Evolutionary conservation across 1,284 basidiomycete genomes (phyloP), one percentile per base, ranked within the genome.

Genomic region (Microbotryum lychnidis-dioicae): DNA sequence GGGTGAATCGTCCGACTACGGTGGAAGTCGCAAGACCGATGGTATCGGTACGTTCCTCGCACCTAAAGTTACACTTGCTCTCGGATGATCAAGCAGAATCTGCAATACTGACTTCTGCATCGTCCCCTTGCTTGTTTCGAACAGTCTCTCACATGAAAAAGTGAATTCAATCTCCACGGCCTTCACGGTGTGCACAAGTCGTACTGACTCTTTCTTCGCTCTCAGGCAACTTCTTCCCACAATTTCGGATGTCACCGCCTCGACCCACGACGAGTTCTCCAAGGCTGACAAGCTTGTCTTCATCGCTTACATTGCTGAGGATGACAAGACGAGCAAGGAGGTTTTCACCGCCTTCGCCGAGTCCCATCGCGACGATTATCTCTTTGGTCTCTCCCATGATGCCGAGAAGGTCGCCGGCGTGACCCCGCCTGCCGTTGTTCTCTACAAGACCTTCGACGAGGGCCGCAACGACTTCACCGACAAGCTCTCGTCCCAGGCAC

Each of bases 381-480:
- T 97, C 61, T 98, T 98, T 71, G 96, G 96, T 77, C 75, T 89
- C 58, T 81, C 85, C 59, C 85, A 85, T 55, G 89, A 92, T 73
- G 76, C 82, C 42, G 82, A 69, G 53, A 66, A 81, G 20, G 83
- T 83, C 62, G 84, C 85, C 63, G 87, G 85, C 56, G 83, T 91
- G 70, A 80, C 81, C 50, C 79, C 86, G 44, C 93, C 94, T 25
- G 83, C 89, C 55, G 81, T 98, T 65, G 87, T 97, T 63, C 83
- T 94, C 69, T 98, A 96, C 83, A 91, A 94, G 73, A 77, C 78
- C 61, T 98, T 94, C 76, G 96, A 99, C 74, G 92, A 96, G 71
- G 87, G 86, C 67, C 76, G 80, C 69, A 82, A 83, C 62, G 82
- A 83, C 65, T 89, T 87, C 76, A 58, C 83, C 79, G 61, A 80